Evolutionary conservation across 2,329 filamentous ascomycete genomes (phyloP), one percentile per base, ranked within the genome.

Genomic region (Scortechinia acanthostroma): DNA sequence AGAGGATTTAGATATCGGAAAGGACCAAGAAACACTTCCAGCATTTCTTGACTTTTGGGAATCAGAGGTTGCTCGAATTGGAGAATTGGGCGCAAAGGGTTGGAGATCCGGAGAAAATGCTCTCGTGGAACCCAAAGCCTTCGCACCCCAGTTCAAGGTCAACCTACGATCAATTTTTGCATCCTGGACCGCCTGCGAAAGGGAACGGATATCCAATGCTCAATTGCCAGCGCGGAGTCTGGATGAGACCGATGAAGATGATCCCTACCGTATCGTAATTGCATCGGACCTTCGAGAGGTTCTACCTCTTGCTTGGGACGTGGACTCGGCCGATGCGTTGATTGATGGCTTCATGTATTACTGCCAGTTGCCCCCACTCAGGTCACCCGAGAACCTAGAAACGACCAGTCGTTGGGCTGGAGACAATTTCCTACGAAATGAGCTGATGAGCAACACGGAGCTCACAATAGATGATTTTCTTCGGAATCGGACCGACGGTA

Each of bases 31-130:
- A 17, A 19, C 17, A 6, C 35, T 40, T 10, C 6, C 6, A 17
- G 35, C 6, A 2, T 76, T 82, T 43, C 62, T 71, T 49, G 59
- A 67, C 2, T 80, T 77, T 47, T 83, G 79, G 79, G 74, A 80
- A 6, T 73, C 69, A 19, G 78, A 82, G 51, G 63, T 64, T 3
- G 58, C 74, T 13, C 70, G 78, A 3, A 66, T 82, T 42, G 79
- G 79, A 4, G 79, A 83, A 49, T 45, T 50, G 1, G 61, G 61
- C 13, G 70, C 74, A 3, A 63, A 62, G 49, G 75, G 76, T 13
- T 82, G 78, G 78, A 10, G 17, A 15, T 6, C 13, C 20, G 35
- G 10, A 6, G 20, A 6, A 15, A 19, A 40, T 19, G 35, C 10
- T 40, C 6, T 6, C 17, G 50, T 45, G 15, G 4, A 21, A 6